Percentiles rank a stretch among this genome's conserved stretches.
Evolutionary conservation across 2,329 filamentous ascomycete species (phyloP).

Genomic region (Beauveria sp.): DNA sequence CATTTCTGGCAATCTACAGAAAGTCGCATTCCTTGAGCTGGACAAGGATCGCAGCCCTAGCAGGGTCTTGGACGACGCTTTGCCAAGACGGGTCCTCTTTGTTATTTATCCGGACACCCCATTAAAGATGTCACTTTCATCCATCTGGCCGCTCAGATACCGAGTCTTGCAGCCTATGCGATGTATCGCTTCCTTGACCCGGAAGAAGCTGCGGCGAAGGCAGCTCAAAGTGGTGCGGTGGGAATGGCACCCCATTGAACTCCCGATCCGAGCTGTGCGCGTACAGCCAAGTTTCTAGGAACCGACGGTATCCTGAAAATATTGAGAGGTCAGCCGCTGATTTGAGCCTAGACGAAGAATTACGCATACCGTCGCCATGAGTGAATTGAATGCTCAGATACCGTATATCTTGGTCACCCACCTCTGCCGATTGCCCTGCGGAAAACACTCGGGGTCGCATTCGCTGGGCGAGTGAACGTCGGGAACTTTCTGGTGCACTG

Average conservation of each 20-base stretch:
- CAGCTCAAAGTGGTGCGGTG: conserved; percentile 37
- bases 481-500: conserved; percentile 28
- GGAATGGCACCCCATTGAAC: conserved; percentile 38
- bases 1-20: background rate
- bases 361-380: conserved; percentile 34
- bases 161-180: conserved; percentile 21
- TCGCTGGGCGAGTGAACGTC: conserved; percentile 34
- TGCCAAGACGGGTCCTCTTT: background rate
- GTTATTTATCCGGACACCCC: background rate
- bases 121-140: background rate
- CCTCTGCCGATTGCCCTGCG: conserved; percentile 16
- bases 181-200: conserved; percentile 19
- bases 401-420: conserved; percentile 33
- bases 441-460: conserved; percentile 33
- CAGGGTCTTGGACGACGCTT: background rate
- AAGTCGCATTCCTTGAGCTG: background rate
- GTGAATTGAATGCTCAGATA: conserved; percentile 44
- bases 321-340: background rate
- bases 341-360: conserved; percentile 3
- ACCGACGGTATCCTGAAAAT: conserved; percentile 34
- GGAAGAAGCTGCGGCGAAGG: conserved; percentile 39
- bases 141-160: conserved; percentile 22
- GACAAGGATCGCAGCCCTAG: background rate
- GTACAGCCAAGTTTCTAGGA: conserved; percentile 37
- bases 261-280: conserved; percentile 39